Conservation (phyloP, 1,139 yeast genomes). For the Taphrina populina region DNA sequence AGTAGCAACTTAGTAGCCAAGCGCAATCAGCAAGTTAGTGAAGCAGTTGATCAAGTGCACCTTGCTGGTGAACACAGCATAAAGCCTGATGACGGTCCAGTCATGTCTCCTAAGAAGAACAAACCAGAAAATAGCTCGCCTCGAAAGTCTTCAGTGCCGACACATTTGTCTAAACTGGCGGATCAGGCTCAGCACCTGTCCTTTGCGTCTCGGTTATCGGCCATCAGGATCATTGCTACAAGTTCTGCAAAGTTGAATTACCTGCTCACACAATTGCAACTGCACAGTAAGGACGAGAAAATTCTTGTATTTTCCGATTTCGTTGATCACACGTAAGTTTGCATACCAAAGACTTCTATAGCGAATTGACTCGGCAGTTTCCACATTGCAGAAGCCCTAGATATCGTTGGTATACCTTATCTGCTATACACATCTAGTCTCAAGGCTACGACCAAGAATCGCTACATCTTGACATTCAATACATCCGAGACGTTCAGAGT, state of each 20-base stretch:
- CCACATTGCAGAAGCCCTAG: conserved; percentile 63
- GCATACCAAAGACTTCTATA: neutral
- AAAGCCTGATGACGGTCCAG: neutral
- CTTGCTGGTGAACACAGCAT: conserved; percentile 15
- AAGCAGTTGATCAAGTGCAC: conserved; percentile 7
- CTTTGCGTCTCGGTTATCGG: neutral
- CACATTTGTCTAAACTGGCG: too few relatives aligned
- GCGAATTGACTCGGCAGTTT: conserved; percentile 43
- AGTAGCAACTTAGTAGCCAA: conserved; percentile 1
- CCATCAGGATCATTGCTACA: conserved; percentile 46
- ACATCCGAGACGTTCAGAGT: conserved; percentile 53
- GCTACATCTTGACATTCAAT: conserved; percentile 56
- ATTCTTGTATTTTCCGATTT: conserved; percentile 68
- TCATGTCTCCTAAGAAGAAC: too few relatives aligned
- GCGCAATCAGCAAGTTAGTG: conserved; percentile 7
- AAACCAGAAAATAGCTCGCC: too few relatives aligned
- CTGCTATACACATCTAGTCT: conserved; percentile 64
- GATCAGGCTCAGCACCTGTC: conserved; percentile 2
- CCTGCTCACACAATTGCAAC: conserved; percentile 51
- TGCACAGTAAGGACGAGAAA: conserved; percentile 55
- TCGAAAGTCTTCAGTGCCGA: too few relatives aligned
- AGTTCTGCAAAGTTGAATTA: conserved; percentile 64
- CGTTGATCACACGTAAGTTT: conserved; percentile 57
- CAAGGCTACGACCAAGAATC: conserved; percentile 53
- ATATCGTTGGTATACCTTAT: conserved; percentile 59